These are phyloP conservation scores for Xylariaceae sp. DNA, from an alignment of 2,329 filamentous ascomycete species.

Conservation along the genomic window DNA sequence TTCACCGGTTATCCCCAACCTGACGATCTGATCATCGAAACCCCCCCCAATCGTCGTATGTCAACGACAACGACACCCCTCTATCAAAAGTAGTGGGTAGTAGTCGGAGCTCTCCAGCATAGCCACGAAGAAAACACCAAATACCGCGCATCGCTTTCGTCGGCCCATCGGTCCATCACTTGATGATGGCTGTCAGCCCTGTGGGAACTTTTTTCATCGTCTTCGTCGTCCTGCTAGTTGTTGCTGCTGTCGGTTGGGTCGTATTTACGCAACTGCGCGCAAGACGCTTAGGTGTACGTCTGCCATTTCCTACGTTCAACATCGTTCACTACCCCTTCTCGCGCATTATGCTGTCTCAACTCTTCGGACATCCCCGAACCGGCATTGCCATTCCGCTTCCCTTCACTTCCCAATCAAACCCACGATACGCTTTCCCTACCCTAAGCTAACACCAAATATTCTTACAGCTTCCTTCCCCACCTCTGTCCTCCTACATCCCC, in stretches of 20 bases:
- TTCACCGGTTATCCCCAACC: too few relatives aligned
- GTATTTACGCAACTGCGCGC: slow-evolving; percentile 76
- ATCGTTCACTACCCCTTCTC: not conserved
- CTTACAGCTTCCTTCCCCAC: slow-evolving; percentile 70
- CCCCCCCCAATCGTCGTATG: too few relatives aligned
- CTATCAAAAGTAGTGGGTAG: too few relatives aligned
- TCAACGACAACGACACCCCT: too few relatives aligned
- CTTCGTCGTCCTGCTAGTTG: slow-evolving; percentile 66
- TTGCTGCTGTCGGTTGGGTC: slow-evolving; percentile 69
- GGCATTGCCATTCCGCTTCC: not conserved
- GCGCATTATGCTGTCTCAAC: not conserved
- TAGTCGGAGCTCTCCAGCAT: slow-evolving; percentile 18
- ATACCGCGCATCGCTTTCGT: not conserved
- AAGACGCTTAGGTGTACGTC: slow-evolving; percentile 69
- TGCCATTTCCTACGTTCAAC: not conserved
- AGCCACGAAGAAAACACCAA: not conserved
- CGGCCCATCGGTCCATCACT: not conserved
- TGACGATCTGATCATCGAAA: not conserved
- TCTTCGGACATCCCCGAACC: slow-evolving; percentile 6
- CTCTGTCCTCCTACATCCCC: slow-evolving; percentile 72
- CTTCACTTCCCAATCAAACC: not conserved
- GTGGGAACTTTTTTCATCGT: slow-evolving; percentile 76
- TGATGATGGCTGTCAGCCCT: slow-evolving; percentile 55
- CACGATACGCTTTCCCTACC: not conserved
- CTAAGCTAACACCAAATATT: slow-evolving; percentile 19